phyloP scores from a whole-genome alignment of 164 flowering plant species.

The Nymphaea colorata region DNA sequence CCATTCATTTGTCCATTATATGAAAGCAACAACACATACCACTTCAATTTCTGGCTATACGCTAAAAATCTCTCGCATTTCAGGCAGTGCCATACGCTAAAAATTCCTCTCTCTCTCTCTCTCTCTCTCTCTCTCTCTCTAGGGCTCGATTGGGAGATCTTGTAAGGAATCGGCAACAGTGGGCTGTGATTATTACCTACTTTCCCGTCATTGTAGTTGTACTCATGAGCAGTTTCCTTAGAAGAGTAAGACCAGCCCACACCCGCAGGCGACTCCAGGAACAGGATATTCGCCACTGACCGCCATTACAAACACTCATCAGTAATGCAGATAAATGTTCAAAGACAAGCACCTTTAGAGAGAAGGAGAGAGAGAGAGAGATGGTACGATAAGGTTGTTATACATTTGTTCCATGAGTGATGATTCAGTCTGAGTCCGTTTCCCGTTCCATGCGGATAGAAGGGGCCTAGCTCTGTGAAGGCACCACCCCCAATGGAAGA shows the following conservation, averaged over 20 bases:
- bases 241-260: background rate
- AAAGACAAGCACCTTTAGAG: background rate
- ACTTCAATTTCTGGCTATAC: background rate
- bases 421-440: background rate
- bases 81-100: background rate
- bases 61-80: too few species aligned
- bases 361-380: background rate
- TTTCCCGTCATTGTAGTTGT: too few species aligned
- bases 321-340: too few species aligned
- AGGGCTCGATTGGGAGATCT: background rate
- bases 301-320: background rate
- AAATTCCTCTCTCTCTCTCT: too few species aligned
- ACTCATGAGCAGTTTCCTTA: too few species aligned
- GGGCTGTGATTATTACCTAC: background rate
- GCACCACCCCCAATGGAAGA: slow-evolving; percentile 5
- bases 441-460: background rate
- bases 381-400: background rate
- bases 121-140: background rate
- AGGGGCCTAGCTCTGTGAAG: slow-evolving; percentile 4
- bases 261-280: background rate
- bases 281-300: slow-evolving; percentile 1
- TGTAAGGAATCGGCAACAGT: background rate
- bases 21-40: too few species aligned
- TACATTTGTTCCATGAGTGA: slow-evolving; percentile 1
- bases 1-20: background rate